Conservation (phyloP, 768 basidiomycete species). For the Suillus spraguei region DNA sequence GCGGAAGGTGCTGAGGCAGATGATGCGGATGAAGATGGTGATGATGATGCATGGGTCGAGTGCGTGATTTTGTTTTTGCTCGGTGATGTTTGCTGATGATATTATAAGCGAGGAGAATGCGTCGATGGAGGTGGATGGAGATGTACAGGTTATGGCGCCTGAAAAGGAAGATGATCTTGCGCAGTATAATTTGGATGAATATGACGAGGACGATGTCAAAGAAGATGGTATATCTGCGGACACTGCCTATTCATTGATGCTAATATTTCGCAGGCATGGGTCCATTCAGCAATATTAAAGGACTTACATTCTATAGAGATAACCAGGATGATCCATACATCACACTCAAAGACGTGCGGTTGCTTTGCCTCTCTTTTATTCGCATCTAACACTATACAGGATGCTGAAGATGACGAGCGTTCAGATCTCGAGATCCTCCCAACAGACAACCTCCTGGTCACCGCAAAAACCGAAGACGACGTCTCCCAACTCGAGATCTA, state of each 20-base stretch:
- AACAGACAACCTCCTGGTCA: slow-evolving; percentile 89
- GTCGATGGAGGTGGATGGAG: slow-evolving; percentile 64
- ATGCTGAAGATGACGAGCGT: slow-evolving; percentile 80
- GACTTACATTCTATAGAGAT: slow-evolving; percentile 87
- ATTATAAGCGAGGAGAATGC: slow-evolving; percentile 48
- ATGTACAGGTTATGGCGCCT: slow-evolving; percentile 31
- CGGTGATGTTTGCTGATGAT: slow-evolving; percentile 17
- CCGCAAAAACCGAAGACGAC: slow-evolving; percentile 96
- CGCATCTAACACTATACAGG: slow-evolving; percentile 39
- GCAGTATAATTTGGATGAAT: slow-evolving; percentile 88
- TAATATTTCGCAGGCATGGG: slow-evolving; percentile 50
- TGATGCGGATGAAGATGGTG: slow-evolving; percentile 50
- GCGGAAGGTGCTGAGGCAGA: slow-evolving; percentile 69
- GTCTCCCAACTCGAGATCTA: slow-evolving; percentile 95
- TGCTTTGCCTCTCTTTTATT: not conserved
- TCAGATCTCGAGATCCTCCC: slow-evolving; percentile 88
- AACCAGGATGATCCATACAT: slow-evolving; percentile 97
- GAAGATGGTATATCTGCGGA: slow-evolving; percentile 31
- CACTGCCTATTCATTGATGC: not conserved
- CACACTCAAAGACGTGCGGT: slow-evolving; percentile 86
- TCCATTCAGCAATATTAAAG: slow-evolving; percentile 95
- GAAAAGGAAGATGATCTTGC: slow-evolving; percentile 67
- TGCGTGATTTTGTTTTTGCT: slow-evolving; percentile 47
- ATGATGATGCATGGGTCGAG: slow-evolving; percentile 81
- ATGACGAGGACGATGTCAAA: slow-evolving; percentile 72